Conservation (phyloP, 805 yeast genomes). For the Suhomyces kilbournensis region DNA sequence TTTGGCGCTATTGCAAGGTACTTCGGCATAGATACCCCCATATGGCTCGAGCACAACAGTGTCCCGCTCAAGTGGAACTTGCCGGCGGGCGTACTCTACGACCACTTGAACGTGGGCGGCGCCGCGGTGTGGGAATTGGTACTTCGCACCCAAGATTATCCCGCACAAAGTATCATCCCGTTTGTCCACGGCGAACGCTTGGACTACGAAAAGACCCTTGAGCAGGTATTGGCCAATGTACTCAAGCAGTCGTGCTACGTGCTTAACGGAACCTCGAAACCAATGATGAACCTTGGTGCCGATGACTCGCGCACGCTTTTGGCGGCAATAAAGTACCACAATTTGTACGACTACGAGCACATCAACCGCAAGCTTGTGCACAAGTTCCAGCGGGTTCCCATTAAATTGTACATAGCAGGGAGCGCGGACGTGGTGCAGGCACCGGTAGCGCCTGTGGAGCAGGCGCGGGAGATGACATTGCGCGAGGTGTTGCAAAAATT, state of each 20-base stretch:
- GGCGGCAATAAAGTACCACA: constrained; percentile 44
- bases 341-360: constrained; percentile 22
- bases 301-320: constrained; percentile 58
- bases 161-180: constrained; percentile 31
- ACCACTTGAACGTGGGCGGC: constrained; percentile 32
- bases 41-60: constrained; percentile 68
- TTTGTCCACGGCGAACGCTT: constrained; percentile 14
- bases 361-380: constrained; percentile 24
- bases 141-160: constrained; percentile 21
- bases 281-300: constrained; percentile 73
- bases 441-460: constrained; percentile 10
- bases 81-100: constrained; percentile 71
- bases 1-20: constrained; percentile 35
- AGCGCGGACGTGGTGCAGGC: constrained; percentile 33
- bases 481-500: constrained; percentile 8
- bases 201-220: constrained; percentile 32
- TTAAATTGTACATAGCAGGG: constrained; percentile 45
- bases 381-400: constrained; percentile 38
- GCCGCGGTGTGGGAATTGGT: constrained; percentile 38
- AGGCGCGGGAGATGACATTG: constrained; percentile 10
- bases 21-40: constrained; percentile 31
- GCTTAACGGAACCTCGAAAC: constrained; percentile 71
- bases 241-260: constrained; percentile 80
- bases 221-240: constrained; percentile 67
- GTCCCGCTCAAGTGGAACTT: constrained; percentile 73